Evolutionary conservation across 257 asterid species (phyloP), one percentile per base, ranked within the genome.

Genomic region (Fraxinus quadrangulata): DNA sequence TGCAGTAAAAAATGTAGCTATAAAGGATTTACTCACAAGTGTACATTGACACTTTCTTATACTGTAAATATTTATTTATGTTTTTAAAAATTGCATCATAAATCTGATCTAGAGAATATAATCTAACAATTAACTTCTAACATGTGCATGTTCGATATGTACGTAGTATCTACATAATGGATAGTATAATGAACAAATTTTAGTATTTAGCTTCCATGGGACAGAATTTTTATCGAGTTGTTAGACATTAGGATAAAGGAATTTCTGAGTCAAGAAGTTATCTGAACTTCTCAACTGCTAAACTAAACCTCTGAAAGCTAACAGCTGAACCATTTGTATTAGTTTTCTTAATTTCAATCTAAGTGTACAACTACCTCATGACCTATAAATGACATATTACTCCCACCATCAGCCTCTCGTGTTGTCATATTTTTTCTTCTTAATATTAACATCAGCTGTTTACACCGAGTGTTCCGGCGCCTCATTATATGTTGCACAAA

Each of bases 211-310:
- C 72, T 59, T 59, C 77, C 56, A 75, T 63, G 37, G 74, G 79
- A 16, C 36, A 69, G 80, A 81, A 76, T 67, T 66, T 78, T 31
- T 70, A 75, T 80, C 65, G 72, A 73, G 69, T 65, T 71, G 77
- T 83, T 75, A 80, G 87, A 73, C 54, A 67, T 70, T 81, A 45
- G 78, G 66, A 40, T 45, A 34, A 40, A 59, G n/a, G 72, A 84
- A 68, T 87, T 87, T 83, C 92, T 85, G 82, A 80, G 85, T 71
- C 80, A 81, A 85, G 86, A 90, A 88, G 91, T 84, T 81, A 86
- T 49, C 84, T 66, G 83, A 86, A 85, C 92, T 89, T 89, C 91
- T 82, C 91, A 90, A 87, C 93, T 78, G 88, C 90, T 89, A 77
- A 83, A 83, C 84, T 81, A 83, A 63, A 63, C 34, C 69, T 82